Conservation (phyloP, 257 asterid species). For the Fraxinus cuspidata region DNA sequence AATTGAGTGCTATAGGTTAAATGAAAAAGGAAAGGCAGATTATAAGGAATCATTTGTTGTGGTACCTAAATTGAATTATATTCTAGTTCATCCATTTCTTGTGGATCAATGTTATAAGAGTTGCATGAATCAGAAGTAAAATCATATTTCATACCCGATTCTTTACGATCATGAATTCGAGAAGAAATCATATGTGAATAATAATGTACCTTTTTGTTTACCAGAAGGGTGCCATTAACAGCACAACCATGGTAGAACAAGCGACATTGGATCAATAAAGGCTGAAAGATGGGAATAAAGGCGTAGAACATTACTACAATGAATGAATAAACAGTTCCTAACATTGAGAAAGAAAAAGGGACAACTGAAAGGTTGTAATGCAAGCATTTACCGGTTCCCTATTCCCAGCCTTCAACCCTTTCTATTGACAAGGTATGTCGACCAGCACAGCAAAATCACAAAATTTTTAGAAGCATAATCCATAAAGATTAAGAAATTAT, state of each 20-base stretch:
- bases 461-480: conserved; percentile 14
- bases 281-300: conserved; percentile 48
- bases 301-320: not conserved
- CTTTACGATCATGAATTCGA: conserved; percentile 16
- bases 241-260: conserved; percentile 69
- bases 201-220: conserved; percentile 60
- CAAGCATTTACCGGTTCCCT: conserved; percentile 53
- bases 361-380: conserved; percentile 10
- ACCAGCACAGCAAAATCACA: conserved; percentile 21
- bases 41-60: not conserved
- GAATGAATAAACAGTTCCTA: not conserved
- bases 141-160: not conserved
- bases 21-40: not conserved
- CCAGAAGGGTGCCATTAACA: conserved; percentile 87
- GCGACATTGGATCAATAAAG: conserved; percentile 85
- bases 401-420: conserved; percentile 36
- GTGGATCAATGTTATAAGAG: not conserved
- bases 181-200: not conserved
- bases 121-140: not conserved
- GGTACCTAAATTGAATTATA: not conserved
- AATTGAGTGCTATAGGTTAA: not conserved
- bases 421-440: conserved; percentile 26
- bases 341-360: not conserved
- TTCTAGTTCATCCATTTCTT: not conserved
- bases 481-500: not conserved